Base-by-base conservation (phyloP, 768 basidiomycete species). In the Agrocybe praecox region DNA sequence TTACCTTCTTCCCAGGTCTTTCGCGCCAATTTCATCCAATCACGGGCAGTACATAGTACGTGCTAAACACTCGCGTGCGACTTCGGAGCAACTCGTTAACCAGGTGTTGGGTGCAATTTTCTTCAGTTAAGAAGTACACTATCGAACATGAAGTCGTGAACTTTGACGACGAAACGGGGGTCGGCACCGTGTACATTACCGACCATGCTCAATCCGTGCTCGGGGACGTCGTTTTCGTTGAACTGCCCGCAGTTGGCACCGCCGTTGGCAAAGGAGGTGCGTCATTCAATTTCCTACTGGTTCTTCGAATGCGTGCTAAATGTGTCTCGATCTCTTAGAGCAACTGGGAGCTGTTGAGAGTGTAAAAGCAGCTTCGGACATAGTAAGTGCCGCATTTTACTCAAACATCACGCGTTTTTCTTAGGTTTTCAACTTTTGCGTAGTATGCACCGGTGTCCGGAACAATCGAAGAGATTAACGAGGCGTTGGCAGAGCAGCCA, bases 181-280 rank as follows among this genome's bases (percentile, higher is more conserved):
- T 94, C 24, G 96, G 94, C 34, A 88, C 83, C 8, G 80, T 98
- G 44, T 84, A 85, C 43, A 92, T 99, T 68, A 98, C 97, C 15
- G 78, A 96, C 68, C 90, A 97, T 68, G 97, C 97, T 1, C 94
- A 98, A 71, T 80, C 87, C 48, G 86, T 88, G 32, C 82, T 99
- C 2, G 97, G 97, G 29, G 97, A 99, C 70, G 94, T 98, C 50
- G 97, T 98, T 46, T 99, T 92, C 74, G 95, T 98, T 47, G 97
- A 98, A 71, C 81, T 99, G 47, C 92, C 93, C 1, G 63, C 68
- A 10, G 67, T 80, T 9, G 94, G 90, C 5, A 76, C 81, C 0
- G 69, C 82, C 56, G 76, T 98, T 52, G 67, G 68, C 8, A 77
- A 89, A 72, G 92, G 90, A 63, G 92, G 96, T 96, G 63, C 65